phyloP scores from a whole-genome alignment of 2,329 filamentous ascomycete species.

The Daldinia sp. region DNA sequence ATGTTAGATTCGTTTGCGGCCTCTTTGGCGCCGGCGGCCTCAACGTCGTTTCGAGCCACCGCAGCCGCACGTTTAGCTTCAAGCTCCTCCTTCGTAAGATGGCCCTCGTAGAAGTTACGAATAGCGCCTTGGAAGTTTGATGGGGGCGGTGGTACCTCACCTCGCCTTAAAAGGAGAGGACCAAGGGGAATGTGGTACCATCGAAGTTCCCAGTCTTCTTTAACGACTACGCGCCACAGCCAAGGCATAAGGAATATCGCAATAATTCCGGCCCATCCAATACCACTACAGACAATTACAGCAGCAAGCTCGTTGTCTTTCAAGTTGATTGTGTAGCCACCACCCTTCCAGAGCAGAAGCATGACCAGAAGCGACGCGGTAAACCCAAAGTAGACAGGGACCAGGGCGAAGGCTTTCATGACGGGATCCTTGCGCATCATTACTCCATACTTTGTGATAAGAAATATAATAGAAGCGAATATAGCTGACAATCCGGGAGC shows the following conservation, averaged over 20 bases:
- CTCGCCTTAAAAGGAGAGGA: constrained; percentile 59
- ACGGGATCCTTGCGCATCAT: constrained; percentile 62
- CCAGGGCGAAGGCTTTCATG: constrained; percentile 59
- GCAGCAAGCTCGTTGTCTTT: constrained; percentile 59
- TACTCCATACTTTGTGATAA: constrained; percentile 64
- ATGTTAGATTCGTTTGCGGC: constrained; percentile 19
- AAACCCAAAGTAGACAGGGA: constrained; percentile 66
- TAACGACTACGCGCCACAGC: constrained; percentile 65
- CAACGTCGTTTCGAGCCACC: constrained; percentile 38
- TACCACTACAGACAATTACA: constrained; percentile 62
- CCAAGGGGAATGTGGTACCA: constrained; percentile 63
- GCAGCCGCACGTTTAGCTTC: constrained; percentile 50
- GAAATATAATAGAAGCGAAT: constrained; percentile 64
- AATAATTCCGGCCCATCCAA: constrained; percentile 58
- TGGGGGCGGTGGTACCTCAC: constrained; percentile 53
- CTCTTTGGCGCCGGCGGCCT: constrained; percentile 34
- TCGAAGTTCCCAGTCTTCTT: constrained; percentile 68
- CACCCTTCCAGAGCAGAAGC: constrained; percentile 67
- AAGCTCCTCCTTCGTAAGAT: constrained; percentile 62
- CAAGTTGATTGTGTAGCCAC: constrained; percentile 56
- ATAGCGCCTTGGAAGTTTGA: constrained; percentile 53
- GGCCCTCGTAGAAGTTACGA: constrained; percentile 65
- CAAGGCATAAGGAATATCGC: constrained; percentile 65
- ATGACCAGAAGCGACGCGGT: constrained; percentile 64
- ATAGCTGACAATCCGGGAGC: constrained; percentile 63